Evolutionary conservation across 1,139 yeast genomes (phyloP).

Genomic region (Pichia sp.): DNA sequence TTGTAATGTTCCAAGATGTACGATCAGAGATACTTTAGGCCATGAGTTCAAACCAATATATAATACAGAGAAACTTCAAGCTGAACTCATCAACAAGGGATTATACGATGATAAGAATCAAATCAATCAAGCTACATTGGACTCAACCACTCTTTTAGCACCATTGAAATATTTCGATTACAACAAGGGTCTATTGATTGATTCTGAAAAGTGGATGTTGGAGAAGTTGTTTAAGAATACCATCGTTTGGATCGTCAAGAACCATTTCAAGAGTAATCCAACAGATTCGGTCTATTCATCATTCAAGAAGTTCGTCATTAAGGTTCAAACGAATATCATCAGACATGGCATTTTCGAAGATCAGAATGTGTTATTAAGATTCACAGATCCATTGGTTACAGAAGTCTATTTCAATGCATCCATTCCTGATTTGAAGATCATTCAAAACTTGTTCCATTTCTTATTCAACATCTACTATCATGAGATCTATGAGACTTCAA

Average conservation of each 20-base stretch:
- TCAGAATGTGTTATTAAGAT: constrained; percentile 4
- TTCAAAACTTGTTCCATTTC: constrained; percentile 7
- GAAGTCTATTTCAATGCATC: background rate
- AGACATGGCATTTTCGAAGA: constrained; percentile 3
- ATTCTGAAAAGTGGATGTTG: constrained; percentile 2
- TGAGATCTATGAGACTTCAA: constrained; percentile 3
- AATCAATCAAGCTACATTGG: background rate
- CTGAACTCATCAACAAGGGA: background rate
- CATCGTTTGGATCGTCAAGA: background rate
- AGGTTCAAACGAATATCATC: background rate
- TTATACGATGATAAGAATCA: background rate
- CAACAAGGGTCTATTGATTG: constrained; percentile 6
- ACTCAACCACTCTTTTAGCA: background rate
- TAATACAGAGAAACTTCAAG: constrained; percentile 1
- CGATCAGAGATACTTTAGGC: constrained; percentile 3
- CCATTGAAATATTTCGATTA: constrained; percentile 1
- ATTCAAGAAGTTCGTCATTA: background rate
- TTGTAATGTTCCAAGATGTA: constrained; percentile 9
- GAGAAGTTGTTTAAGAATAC: constrained; percentile 8
- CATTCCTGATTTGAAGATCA: constrained; percentile 3
- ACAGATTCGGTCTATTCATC: background rate
- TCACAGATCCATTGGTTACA: constrained; percentile 1
- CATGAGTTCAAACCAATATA: constrained; percentile 5
- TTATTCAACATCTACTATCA: background rate
- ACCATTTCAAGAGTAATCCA: background rate